These are phyloP conservation scores for Epichloe aotearoae DNA, from an alignment of 2,329 filamentous ascomycete genomes.

Conservation along the genomic window DNA sequence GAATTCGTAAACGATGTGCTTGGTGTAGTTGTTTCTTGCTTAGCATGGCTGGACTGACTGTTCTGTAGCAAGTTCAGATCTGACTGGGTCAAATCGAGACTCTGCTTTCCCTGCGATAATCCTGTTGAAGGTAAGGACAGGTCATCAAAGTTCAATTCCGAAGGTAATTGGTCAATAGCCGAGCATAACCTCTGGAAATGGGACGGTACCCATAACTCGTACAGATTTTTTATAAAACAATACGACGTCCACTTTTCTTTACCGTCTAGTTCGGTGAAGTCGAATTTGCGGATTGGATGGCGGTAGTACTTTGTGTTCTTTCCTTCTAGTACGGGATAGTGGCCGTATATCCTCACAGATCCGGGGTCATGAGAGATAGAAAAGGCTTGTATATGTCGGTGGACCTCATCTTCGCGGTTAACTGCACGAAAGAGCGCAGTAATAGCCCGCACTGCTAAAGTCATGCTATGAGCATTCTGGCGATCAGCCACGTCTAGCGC, in stretches of 20 bases:
- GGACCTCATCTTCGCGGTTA: no score
- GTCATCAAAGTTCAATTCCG: not conserved
- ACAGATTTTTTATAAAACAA: not conserved
- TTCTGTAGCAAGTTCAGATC: not conserved
- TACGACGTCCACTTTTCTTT: not conserved
- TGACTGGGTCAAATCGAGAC: not conserved
- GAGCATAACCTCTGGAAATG: not conserved
- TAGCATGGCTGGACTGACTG: not conserved
- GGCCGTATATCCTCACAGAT: no score
- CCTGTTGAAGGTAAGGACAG: not conserved
- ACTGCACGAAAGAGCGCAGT: no score
- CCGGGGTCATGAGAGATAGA: no score
- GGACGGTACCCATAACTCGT: not conserved
- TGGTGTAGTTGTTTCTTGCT: not conserved
- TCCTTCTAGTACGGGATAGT: no score
- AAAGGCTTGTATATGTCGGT: no score
- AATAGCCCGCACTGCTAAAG: no score
- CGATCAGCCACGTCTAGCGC: no score
- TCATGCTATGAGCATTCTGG: no score
- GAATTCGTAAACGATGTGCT: not conserved
- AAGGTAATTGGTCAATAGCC: not conserved
- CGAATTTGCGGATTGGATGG: no score
- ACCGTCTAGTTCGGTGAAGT: not conserved
- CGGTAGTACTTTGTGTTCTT: no score
- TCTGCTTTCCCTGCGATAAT: not conserved